These are phyloP conservation scores for Jasminum sambac DNA, from an alignment of 257 asterid genomes.

Conservation along the genomic window DNA sequence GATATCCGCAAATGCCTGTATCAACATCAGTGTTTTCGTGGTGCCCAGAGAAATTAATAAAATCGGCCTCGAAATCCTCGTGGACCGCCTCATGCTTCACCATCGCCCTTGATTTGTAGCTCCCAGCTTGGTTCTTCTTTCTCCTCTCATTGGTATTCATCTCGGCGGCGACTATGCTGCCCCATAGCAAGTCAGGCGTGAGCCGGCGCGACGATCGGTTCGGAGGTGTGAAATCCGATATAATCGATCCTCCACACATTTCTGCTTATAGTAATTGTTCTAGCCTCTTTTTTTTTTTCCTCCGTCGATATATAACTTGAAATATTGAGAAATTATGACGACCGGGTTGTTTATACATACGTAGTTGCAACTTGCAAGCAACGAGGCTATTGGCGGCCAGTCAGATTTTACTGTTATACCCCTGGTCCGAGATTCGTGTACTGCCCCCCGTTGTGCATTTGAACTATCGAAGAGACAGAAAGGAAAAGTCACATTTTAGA, in stretches of 20 bases:
- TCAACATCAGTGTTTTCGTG: slow-evolving; percentile 33
- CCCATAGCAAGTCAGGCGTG: slow-evolving; percentile 85
- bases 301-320: too few relatives aligned
- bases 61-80: slow-evolving; percentile 81
- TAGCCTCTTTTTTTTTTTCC: too few relatives aligned
- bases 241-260: slow-evolving; percentile 95
- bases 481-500: too few relatives aligned
- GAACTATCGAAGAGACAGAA: too few relatives aligned
- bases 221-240: slow-evolving; percentile 53
- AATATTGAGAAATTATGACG: too few relatives aligned
- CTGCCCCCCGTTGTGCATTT: too few relatives aligned
- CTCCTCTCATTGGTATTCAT: slow-evolving; percentile 27
- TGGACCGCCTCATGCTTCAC: slow-evolving; percentile 53
- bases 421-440: too few relatives aligned
- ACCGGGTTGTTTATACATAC: too few relatives aligned
- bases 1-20: slow-evolving; percentile 26
- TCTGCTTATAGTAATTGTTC: slow-evolving; percentile 3
- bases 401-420: too few relatives aligned
- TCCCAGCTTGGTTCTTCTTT: slow-evolving; percentile 37
- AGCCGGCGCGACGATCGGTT: slow-evolving; percentile 65
- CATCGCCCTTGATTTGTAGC: slow-evolving; percentile 44
- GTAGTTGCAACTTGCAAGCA: too few relatives aligned
- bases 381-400: too few relatives aligned
- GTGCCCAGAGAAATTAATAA: slow-evolving; percentile 67
- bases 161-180: slow-evolving; percentile 38